These are phyloP conservation scores for Chlorella vulgaris DNA, from an alignment of 139 green algal species.

Conservation along the genomic window DNA sequence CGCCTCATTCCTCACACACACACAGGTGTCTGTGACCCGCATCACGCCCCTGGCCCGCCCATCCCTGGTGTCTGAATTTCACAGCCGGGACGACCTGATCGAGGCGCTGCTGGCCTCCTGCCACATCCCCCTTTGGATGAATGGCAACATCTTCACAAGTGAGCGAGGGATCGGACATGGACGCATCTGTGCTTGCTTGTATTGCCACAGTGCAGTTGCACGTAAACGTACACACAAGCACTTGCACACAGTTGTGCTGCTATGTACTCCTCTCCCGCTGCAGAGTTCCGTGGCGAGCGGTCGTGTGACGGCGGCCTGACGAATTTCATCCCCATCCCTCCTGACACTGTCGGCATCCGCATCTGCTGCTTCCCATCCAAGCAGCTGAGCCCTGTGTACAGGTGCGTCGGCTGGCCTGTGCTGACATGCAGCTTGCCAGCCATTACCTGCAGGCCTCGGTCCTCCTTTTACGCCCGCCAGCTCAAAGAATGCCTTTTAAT, in stretches of 20 bases:
- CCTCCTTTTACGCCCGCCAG: too few relatives aligned
- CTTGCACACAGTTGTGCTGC: too few relatives aligned
- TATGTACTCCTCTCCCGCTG: neutral
- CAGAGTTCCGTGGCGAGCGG: constrained; percentile 61
- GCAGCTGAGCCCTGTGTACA: constrained; percentile 43
- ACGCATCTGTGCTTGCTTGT: neutral
- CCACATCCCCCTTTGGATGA: constrained; percentile 72
- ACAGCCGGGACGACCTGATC: constrained; percentile 77
- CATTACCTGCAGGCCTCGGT: too few relatives aligned
- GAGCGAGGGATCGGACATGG: neutral
- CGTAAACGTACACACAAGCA: too few relatives aligned
- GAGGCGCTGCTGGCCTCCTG: constrained; percentile 75
- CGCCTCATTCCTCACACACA: neutral
- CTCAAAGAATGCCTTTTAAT: too few relatives aligned
- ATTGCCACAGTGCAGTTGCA: too few relatives aligned
- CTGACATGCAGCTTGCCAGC: neutral
- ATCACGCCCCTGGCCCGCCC: constrained; percentile 40
- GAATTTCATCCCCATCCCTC: constrained; percentile 81
- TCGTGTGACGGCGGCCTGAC: constrained; percentile 76
- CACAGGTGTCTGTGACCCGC: constrained; percentile 56
- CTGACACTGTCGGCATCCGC: constrained; percentile 48
- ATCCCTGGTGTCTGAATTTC: constrained; percentile 66
- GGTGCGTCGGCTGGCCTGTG: neutral
- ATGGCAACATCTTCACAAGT: constrained; percentile 22
- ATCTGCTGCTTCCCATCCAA: constrained; percentile 73